These are phyloP conservation scores for Colletotrichum shisoi DNA, from an alignment of 2,329 filamentous ascomycete genomes.

Conservation along the genomic window DNA sequence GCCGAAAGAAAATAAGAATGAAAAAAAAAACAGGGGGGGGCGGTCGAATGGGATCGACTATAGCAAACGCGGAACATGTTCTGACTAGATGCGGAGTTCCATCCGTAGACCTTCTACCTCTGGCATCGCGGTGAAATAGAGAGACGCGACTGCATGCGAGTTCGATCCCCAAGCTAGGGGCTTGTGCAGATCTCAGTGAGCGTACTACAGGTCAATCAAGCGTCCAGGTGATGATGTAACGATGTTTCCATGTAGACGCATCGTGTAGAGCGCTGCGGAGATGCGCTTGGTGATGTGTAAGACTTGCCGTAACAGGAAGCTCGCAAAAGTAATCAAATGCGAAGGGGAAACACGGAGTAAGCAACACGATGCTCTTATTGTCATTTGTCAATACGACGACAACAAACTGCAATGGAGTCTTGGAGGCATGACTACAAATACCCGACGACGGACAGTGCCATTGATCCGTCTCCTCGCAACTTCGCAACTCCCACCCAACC, in stretches of 20 bases:
- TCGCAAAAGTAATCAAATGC: background rate
- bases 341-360: background rate
- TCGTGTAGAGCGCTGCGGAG: background rate
- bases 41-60: no score
- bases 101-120: constrained; percentile 15
- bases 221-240: no score
- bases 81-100: background rate
- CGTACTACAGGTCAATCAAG: background rate
- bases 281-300: no score
- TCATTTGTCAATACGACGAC: background rate
- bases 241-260: no score
- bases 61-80: no score
- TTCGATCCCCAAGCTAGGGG: background rate
- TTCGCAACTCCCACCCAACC: background rate
- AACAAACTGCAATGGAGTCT: background rate
- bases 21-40: no score
- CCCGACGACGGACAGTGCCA: background rate
- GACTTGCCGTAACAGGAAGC: constrained; percentile 1
- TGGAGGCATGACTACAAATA: constrained; percentile 12
- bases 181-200: background rate
- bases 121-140: background rate
- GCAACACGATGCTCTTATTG: background rate
- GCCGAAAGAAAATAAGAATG: no score
- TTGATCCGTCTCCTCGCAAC: background rate
- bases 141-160: background rate